Base-by-base conservation (phyloP, 495 filamentous ascomycete species). In the Hypoxylon intermedium region DNA sequence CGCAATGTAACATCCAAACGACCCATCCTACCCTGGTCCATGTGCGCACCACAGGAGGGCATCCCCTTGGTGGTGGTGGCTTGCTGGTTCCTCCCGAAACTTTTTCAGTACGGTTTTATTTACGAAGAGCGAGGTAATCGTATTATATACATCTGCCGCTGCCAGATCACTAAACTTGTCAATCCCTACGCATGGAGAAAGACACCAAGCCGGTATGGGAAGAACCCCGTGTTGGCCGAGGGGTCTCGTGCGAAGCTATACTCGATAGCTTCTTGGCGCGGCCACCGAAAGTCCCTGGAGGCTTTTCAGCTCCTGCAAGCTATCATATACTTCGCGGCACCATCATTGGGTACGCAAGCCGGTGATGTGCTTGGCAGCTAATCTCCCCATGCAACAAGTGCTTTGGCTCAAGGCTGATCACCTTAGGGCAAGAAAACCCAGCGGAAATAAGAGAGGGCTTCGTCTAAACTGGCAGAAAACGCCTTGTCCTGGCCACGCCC, bases 301-400 rank as follows among this genome's bases (percentile, higher is more conserved):
- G 15, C 40, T 60, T 51, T 67, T 71, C 70, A 71, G 68, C 70
- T 72, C 49, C 67, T 69, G 67, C 65, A 65, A 50, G 51, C 50
- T 60, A 62, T 62, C 24, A 24, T 30, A 9, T 12, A 63, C 37
- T 9, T 44, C 41, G n/a, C 26, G 5, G 5, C 9, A 18, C 20
- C 44, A 23, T 31, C 53, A 70, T 67, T 70, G 67, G 67, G 7
- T 28, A 37, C 6, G 21, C n/a, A n/a, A n/a, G 3, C 24, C n/a
- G 36, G 12, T 24, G 38, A 36, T 42, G 24, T 26, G 46, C 64
- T 59, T 64, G 54, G 45, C 30, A 44, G 28, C 23, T 67, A 70
- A 70, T 70, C 67, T 70, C 65, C 45, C 56, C 43, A 38, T 65
- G 49, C 58, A 38, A 53, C 41, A 59, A 60, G 49, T 28, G 51